Evolutionary conservation across 352 stramenopile species (phyloP), one percentile per base, ranked within the genome.

Genomic region (Phytophthora macrochlamydospora): DNA sequence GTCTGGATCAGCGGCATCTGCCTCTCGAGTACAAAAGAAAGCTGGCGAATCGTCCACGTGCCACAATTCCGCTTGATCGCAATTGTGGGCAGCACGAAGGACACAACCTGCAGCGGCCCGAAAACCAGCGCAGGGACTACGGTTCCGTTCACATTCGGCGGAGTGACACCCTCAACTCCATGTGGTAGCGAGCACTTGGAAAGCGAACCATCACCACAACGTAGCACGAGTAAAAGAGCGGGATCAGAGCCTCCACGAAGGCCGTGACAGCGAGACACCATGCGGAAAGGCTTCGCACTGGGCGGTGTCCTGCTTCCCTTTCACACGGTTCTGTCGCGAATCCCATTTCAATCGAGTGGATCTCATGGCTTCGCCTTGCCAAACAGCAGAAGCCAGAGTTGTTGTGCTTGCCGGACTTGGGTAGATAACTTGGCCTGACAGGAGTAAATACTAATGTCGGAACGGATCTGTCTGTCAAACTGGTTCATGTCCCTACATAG

Each of bases 241-340:
- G 73, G 42, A 81, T 71, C 29, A 78, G 57, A 7, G 62, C 63
- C 37, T 81, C 73, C n/a, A 68, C 42, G 53, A 78, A 81, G 46
- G 75, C 71, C n/a, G 74, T 50, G 0, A 81, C 56, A 2, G 62
- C 53, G 5, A 70, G 58, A 58, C 71, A 81, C 51, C 78, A 49
- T 68, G 51, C 4, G 35, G 53, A 46, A 68, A 24, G 18, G 18
- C 18, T 24, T 24, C 18, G 18, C 18, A 24, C 18, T 24, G 18
- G 18, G 18, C 18, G 18, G 18, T 24, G 18, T 24, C 18, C 18
- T 24, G 18, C 18, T 24, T 24, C 18, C 18, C 18, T 24, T 24
- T 24, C 18, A 24, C 18, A 24, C 18, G 18, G 18, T 24, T 24
- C 18, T 24, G 18, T 24, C 18, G 18, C 18, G 18, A 0, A 24